Evolutionary conservation across 331 rosid genomes (phyloP).

Genomic region (Acacia concinna): DNA sequence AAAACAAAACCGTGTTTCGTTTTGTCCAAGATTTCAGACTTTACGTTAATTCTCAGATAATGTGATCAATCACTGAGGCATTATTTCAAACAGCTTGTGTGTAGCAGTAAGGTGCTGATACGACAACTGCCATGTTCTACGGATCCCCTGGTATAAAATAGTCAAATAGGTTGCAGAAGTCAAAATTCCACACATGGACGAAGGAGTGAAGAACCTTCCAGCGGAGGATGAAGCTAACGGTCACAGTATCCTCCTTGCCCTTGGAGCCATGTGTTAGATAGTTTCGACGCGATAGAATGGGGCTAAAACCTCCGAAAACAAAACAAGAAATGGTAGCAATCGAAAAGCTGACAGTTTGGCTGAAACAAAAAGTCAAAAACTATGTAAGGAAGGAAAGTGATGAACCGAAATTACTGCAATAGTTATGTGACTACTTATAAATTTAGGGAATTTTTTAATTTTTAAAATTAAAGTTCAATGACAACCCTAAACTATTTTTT

Average conservation of each 20-base stretch:
- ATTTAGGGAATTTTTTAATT: too few relatives aligned
- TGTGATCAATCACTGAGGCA: not conserved
- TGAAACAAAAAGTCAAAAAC: not conserved
- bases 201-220: not conserved
- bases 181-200: not conserved
- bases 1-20: slow-evolving; percentile 32
- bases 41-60: not conserved
- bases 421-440: not conserved
- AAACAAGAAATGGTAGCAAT: not conserved
- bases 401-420: not conserved
- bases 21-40: not conserved
- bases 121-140: not conserved
- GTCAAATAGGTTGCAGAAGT: not conserved
- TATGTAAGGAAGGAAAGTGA: not conserved
- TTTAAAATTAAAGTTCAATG: too few relatives aligned
- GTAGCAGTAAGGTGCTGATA: not conserved
- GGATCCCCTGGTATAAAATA: not conserved
- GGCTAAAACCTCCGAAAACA: not conserved
- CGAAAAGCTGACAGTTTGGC: not conserved
- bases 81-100: not conserved
- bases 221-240: not conserved
- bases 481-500: too few relatives aligned
- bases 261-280: not conserved
- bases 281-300: not conserved
- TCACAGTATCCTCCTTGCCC: not conserved